Base-by-base conservation (phyloP, 257 asterid species). In the Solanum sejunctum region DNA sequence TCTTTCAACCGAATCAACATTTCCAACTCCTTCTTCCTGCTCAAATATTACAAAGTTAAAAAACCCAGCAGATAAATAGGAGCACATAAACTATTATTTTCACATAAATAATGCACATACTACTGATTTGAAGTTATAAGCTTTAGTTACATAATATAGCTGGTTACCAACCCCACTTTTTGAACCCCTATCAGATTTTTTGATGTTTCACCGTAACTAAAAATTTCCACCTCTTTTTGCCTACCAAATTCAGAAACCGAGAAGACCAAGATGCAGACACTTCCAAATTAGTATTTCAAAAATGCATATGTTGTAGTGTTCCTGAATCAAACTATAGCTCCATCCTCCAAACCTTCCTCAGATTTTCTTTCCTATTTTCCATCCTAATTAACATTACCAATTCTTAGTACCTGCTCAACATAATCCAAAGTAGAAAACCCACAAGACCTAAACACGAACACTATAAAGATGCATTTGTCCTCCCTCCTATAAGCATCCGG, bases 1-100 rank as follows among this genome's bases (percentile, higher is more conserved):
- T 87, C 89, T 86, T 89, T 90, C 90, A 89, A 73, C 90, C 23
- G 47, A 80, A 73, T 86, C 85, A 93, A 85, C 91, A 88, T 87
- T 80, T 92, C 91, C 87, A 93, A 23, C 91, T 92, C 95, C 54
- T 89, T 89, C 73, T 90, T 87, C 93, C 97, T 93, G 92, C 47
- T 84, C 58, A 84, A 67, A 81, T 58, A 41, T 32, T 66, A 17
- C 52, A 55, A 51, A 45, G 23, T 47, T 16, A 17, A 67, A 26
- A 49, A 67, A 36, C 47, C 45, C 26, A 0, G 9, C 26, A 26
- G 49, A 85, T 26, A 52, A 52, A 77, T 12, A 13, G 63, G 63
- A 77, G 63, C 63, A 51, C 63, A 51, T 75, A 49, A 70, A 70
- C 78, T 47, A 73, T 49, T 60, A 77, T 5, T 21, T 75, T n/a